phyloP scores from a whole-genome alignment of 768 basidiomycete species.

The Podaxis pistillaris region DNA sequence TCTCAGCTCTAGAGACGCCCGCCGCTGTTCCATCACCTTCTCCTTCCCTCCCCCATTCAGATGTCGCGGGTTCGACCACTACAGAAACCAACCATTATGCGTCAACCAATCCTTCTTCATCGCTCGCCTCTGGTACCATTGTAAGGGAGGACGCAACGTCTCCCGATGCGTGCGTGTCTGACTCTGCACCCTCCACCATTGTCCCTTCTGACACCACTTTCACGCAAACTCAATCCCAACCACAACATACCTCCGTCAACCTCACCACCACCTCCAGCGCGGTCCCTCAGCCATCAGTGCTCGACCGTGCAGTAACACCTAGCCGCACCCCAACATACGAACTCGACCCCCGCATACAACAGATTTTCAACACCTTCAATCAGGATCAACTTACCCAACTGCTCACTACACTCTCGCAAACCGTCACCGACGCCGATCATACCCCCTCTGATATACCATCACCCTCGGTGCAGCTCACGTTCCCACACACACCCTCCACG shows the following conservation, averaged over 20 bases:
- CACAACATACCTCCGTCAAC: not conserved
- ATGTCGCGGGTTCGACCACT: slow-evolving; percentile 20
- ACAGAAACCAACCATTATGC: slow-evolving; percentile 12
- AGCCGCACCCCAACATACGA: slow-evolving; percentile 1
- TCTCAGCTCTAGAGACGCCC: slow-evolving; percentile 48
- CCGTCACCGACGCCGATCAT: slow-evolving; percentile 15
- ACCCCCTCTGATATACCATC: not conserved
- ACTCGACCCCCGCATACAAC: slow-evolving; percentile 26
- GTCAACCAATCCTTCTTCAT: not conserved
- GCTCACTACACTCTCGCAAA: slow-evolving; percentile 29
- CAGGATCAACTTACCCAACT: slow-evolving; percentile 50
- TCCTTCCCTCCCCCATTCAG: slow-evolving; percentile 31
- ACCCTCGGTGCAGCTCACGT: too few species aligned
- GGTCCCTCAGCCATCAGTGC: not conserved
- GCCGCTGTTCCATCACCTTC: slow-evolving; percentile 34
- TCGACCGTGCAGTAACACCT: not conserved
- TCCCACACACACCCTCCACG: too few species aligned
- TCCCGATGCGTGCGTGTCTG: too few species aligned
- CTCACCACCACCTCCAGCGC: slow-evolving; percentile 14
- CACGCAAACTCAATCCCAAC: not conserved
- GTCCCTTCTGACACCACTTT: not conserved
- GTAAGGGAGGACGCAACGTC: not conserved
- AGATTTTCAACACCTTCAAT: slow-evolving; percentile 35
- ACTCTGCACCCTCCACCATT: not conserved
- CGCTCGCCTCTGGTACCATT: not conserved